Evolutionary conservation across 2,329 filamentous ascomycete genomes (phyloP).

Genomic region (Madurella mycetomatis): DNA sequence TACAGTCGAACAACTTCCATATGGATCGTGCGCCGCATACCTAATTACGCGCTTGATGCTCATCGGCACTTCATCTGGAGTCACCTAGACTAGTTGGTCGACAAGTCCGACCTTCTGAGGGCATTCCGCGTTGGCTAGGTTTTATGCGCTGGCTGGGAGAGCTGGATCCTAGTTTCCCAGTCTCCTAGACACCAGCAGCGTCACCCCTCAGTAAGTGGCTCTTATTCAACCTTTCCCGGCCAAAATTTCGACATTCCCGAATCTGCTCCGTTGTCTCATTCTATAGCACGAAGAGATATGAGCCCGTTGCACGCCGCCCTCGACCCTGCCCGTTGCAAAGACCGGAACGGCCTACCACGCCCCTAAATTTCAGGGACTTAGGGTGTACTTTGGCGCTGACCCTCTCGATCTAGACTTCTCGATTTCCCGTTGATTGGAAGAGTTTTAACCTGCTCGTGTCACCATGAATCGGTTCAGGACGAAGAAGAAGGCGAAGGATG

Average conservation of each 20-base stretch:
- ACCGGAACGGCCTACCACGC: neutral
- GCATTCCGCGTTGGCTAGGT: too few species aligned
- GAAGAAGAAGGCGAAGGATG: conserved; percentile 66
- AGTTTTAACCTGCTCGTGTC: conserved; percentile 4
- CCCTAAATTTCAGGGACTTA: neutral
- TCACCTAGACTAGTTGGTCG: neutral
- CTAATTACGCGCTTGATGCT: neutral
- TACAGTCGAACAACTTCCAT: neutral
- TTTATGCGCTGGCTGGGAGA: too few species aligned
- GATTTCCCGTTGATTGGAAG: too few species aligned
- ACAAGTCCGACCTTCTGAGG: neutral
- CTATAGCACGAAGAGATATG: neutral
- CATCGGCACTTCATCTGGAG: neutral
- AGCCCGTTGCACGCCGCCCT: neutral
- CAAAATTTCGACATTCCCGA: too few species aligned
- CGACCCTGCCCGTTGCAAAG: neutral
- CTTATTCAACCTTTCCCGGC: too few species aligned
- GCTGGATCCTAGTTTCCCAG: too few species aligned
- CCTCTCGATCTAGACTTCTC: too few species aligned
- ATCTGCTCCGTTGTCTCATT: neutral
- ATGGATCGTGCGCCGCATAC: conserved; percentile 1
- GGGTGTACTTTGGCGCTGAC: neutral
- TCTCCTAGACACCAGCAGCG: too few species aligned
- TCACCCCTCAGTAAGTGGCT: too few species aligned
- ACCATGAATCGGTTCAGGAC: conserved; percentile 74